Percentiles rank a stretch among this genome's conserved stretches.
phyloP scores from a whole-genome alignment of 495 filamentous ascomycete genomes.

The Aspergillus wentii region DNA sequence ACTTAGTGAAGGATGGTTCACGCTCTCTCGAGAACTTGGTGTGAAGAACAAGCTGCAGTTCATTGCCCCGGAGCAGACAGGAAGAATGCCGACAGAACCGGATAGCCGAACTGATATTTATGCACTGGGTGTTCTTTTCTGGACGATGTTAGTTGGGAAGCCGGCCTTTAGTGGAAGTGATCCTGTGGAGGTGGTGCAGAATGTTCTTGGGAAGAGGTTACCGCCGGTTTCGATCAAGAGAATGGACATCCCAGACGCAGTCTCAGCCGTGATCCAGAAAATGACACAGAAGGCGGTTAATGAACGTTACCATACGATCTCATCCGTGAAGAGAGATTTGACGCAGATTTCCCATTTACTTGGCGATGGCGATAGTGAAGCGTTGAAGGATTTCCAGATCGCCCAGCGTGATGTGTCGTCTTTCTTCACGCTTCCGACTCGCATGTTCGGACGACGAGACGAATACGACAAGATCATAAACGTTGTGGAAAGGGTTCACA shows the following conservation, averaged over 20 bases:
- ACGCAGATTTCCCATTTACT: conserved; percentile 63
- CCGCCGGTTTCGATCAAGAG: conserved; percentile 68
- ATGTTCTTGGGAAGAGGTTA: conserved; percentile 70
- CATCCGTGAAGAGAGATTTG: conserved; percentile 75
- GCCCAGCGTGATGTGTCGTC: conserved; percentile 76
- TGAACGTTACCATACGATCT: conserved; percentile 80
- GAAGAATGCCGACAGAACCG: conserved; percentile 81
- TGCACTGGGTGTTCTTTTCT: conserved; percentile 80
- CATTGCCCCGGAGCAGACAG: conserved; percentile 89
- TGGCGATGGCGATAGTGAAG: conserved; percentile 65
- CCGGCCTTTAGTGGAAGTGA: conserved; percentile 71
- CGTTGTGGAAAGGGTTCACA: conserved; percentile 67
- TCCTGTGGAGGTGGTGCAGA: conserved; percentile 83
- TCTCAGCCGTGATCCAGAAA: conserved; percentile 77
- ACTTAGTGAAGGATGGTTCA: conserved; percentile 77
- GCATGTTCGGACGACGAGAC: conserved; percentile 72
- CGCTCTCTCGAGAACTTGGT: conserved; percentile 71
- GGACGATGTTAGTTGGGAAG: conserved; percentile 74
- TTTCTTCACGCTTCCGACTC: conserved; percentile 74
- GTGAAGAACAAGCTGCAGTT: conserved; percentile 81
- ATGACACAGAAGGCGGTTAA: conserved; percentile 83
- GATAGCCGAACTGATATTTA: conserved; percentile 90
- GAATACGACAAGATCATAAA: conserved; percentile 65
- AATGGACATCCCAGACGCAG: conserved; percentile 72
- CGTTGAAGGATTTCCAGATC: conserved; percentile 64